Conservation (phyloP, 805 yeast genomes). For the Kurtzmaniella cleridarum region DNA sequence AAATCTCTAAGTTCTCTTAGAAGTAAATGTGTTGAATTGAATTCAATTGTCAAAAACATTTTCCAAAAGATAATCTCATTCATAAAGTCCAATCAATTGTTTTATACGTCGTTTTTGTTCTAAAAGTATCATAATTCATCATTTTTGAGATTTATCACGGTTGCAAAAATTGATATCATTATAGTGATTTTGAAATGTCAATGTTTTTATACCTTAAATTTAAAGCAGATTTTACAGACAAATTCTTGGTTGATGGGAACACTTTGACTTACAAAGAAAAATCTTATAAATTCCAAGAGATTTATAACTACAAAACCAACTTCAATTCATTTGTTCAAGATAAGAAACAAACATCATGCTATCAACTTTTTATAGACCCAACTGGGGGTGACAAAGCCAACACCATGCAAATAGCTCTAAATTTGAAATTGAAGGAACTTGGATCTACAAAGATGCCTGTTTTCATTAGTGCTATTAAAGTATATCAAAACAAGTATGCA, state of each 20-base stretch:
- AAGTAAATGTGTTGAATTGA: too few relatives aligned
- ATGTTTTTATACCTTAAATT: constrained; percentile 24
- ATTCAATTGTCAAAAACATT: too few relatives aligned
- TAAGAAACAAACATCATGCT: constrained; percentile 6
- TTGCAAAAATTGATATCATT: too few relatives aligned
- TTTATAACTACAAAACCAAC: constrained; percentile 9
- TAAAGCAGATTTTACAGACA: constrained; percentile 12
- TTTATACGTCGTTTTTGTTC: too few relatives aligned
- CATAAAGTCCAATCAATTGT: too few relatives aligned
- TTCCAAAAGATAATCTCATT: too few relatives aligned
- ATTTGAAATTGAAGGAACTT: constrained; percentile 8
- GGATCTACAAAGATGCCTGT: constrained; percentile 4
- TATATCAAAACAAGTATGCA: constrained; percentile 19
- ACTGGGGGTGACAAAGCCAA: constrained; percentile 31
- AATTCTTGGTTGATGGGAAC: constrained; percentile 7
- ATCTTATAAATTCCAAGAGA: constrained; percentile 16
- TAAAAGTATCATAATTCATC: too few relatives aligned
- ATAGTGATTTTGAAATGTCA: not conserved
- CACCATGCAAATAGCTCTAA: constrained; percentile 15
- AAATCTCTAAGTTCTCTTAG: too few relatives aligned
- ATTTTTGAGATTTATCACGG: too few relatives aligned
- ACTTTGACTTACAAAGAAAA: constrained; percentile 15
- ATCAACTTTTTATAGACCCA: constrained; percentile 22
- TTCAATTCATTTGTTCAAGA: constrained; percentile 8
- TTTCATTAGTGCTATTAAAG: constrained; percentile 23